Evolutionary conservation across 176 grass and related monocot genomes (phyloP).

Genomic region (Juncus inflexus): DNA sequence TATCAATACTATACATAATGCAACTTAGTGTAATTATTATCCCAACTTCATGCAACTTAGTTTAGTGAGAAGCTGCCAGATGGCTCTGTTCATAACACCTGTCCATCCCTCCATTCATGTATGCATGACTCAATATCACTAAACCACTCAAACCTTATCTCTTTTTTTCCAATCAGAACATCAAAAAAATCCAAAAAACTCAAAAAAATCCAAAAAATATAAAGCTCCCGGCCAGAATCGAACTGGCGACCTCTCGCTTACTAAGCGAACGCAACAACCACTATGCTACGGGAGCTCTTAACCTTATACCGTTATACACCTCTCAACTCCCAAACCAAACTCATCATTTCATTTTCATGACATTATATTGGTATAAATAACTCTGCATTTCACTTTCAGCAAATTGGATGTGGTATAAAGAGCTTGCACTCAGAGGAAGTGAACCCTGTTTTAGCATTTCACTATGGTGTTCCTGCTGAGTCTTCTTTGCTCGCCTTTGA

Average conservation of each 20-base stretch:
- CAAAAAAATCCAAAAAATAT: constrained; percentile 1
- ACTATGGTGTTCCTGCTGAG: constrained; percentile 74
- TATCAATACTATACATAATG: too few species aligned
- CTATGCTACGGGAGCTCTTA: constrained; percentile 44
- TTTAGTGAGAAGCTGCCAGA: background rate
- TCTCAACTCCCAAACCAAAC: background rate
- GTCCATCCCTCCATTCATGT: background rate
- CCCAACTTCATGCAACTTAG: background rate
- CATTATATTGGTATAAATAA: background rate
- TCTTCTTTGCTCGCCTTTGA: constrained; percentile 66
- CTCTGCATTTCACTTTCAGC: background rate
- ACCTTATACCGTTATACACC: background rate
- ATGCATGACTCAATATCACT: background rate
- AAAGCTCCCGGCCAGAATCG: constrained; percentile 41
- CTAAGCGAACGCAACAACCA: constrained; percentile 81
- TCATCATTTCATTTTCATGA: background rate
- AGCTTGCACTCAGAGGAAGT: constrained; percentile 64
- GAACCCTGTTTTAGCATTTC: constrained; percentile 69
- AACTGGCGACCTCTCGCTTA: constrained; percentile 65
- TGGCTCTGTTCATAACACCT: background rate
- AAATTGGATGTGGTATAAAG: constrained; percentile 13
- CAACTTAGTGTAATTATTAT: background rate
- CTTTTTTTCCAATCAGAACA: background rate
- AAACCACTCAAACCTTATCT: constrained; percentile 17
- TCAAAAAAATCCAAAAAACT: constrained; percentile 2